Evolutionary conservation across 345 rosid species (phyloP), one percentile per base, ranked within the genome.

Genomic region (Xanthoceras sorbifolium): DNA sequence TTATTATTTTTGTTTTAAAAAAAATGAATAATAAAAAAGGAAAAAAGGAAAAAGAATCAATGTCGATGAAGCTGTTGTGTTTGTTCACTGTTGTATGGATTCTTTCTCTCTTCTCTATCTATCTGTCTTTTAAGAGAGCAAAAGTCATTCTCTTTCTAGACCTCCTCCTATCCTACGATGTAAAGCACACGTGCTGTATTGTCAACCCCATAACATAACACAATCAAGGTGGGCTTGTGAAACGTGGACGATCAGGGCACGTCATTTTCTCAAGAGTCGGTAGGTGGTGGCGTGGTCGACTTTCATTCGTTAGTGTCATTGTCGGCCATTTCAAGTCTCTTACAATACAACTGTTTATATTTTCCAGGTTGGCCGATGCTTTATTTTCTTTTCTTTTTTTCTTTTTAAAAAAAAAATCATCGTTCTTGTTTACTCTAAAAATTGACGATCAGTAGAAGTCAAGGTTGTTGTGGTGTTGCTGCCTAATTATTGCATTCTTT

Each of bases 151-250:
- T 28, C 14, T 25, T 12, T 61, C 32, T 10, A 55, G 71, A 6
- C 55, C 55, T 5, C 55, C n/a, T 9, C 38, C 42, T 42, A 5
- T 34, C 32, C 0, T 46, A 60, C 50, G 34, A 38, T 52, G 0
- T 31, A 40, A 64, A 22, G 23, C 38, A 76, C 67, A 71, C 75
- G 73, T 69, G 72, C 77, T 78, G 70, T 52, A 40, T n/a, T 9
- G 59, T 25, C n/a, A 60, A 28, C 36, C 72, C 46, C 9, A 15
- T 6, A 8, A n/a, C 46, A 42, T 10, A 14, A 12, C 15, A 11
- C 15, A 12, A 15, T 46, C 15, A 46, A 14, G 11, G 57, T 61
- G 60, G 59, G 63, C 18, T 28, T 0, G 0, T 8, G 78, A 69
- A 52, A 79, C 75, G 82, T 75, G 81, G 76, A 54, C 0, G 60